Evolutionary conservation across 306 rosid genomes (phyloP), one percentile per base, ranked within the genome.

Genomic region (Begonia fuchsioides): DNA sequence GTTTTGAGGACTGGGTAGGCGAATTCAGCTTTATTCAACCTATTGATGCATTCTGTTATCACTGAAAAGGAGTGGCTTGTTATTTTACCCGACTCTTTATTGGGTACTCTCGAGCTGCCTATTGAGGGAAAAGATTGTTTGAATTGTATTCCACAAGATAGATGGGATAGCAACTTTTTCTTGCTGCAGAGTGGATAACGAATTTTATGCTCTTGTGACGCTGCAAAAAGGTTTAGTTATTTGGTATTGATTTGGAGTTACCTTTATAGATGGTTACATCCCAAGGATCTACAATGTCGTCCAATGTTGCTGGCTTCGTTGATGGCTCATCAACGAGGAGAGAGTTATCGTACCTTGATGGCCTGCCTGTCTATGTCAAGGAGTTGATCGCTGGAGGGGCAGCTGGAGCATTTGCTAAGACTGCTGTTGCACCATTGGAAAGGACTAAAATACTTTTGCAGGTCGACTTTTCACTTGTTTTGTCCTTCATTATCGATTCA

Each of bases 381-480:
- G 98, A 90, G 73, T 61, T 85, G 5, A 70, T 85, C 38, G 94
- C 98, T 13, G 96, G 98, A 14, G 98, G 96, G 0, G 68, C 77
- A 52, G 98, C 98, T 12, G 98, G 98, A 17, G 96, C 83, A 12
- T 81, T 92, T 56, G 61, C 98, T 18, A 92, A 82, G 72, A 72
- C 83, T 17, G 17, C 85, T 7, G 87, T 90, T 61, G 98, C 98
- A 0, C 98, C 98, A n/a, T 69, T 92, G 13, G 98, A 92, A 64
- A 62, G 98, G 32, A 84, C 70, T 63, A 92, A 92, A 72, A 92
- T 92, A 45, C 83, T 92, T 16, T 75, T 93, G 94, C 98, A 92
- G 98, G 98, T 90, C 18, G 18, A 47, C n/a, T 9, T 47, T 47
- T 6, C 18, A n/a, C 6, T 15, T 13, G 50, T 26, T 26, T 4